Evolutionary conservation across 1,139 yeast genomes (phyloP).

Genomic region (Ashbya aceris): DNA sequence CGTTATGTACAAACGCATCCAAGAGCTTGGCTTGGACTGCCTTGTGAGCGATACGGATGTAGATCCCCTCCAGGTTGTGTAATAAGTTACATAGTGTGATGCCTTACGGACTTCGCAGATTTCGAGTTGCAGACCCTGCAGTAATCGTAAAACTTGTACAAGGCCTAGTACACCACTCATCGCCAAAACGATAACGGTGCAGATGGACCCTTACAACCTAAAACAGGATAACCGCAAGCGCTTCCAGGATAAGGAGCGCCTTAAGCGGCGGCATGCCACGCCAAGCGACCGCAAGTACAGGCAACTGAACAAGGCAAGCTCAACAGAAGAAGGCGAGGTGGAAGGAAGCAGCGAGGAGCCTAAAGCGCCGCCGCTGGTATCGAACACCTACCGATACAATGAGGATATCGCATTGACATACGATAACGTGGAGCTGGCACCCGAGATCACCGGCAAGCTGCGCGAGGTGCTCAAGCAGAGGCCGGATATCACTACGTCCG

Average conservation of each 20-base stretch:
- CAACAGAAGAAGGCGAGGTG: no score
- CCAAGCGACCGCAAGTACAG: constrained; percentile 28
- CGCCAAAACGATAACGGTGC: background rate
- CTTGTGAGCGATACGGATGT: constrained; percentile 43
- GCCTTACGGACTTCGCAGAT: background rate
- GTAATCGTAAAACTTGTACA: no score
- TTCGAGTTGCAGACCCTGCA: background rate
- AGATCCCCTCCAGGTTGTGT: constrained; percentile 40
- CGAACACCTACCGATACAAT: constrained; percentile 20
- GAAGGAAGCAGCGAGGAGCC: background rate
- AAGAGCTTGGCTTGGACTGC: constrained; percentile 34
- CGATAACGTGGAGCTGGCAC: constrained; percentile 12
- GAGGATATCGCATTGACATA: constrained; percentile 14
- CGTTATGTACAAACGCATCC: constrained; percentile 42
- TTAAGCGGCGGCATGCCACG: constrained; percentile 27
- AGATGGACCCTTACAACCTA: constrained; percentile 22
- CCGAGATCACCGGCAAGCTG: constrained; percentile 10
- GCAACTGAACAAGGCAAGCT: constrained; percentile 9
- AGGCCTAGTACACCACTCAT: background rate
- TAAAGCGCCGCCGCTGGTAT: constrained; percentile 7
- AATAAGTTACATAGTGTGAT: background rate
- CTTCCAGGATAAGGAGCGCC: constrained; percentile 27
- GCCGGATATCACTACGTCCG: constrained; percentile 5
- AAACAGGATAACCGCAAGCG: constrained; percentile 27
- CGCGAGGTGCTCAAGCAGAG: constrained; percentile 9